Evolutionary conservation across 768 basidiomycete genomes (phyloP), one percentile per base, ranked within the genome.

Genomic region (Hygrophorus pudorinus): DNA sequence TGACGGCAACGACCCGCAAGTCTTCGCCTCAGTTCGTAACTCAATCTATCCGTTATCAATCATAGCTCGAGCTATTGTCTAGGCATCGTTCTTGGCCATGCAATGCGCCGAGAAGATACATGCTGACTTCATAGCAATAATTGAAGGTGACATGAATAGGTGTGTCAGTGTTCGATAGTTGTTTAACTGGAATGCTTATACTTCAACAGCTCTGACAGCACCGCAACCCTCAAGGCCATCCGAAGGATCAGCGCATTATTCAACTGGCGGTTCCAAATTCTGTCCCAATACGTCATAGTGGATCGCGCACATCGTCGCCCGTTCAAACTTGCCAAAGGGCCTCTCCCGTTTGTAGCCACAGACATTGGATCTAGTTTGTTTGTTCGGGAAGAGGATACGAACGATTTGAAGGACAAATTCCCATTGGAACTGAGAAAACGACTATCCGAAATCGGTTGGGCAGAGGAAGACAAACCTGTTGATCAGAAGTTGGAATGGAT

Each of bases 371-470:
- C 79, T 1, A 73, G 64, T 46, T 58, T 65, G 8, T 85, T 76
- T 51, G 65, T 81, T 2, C 68, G 65, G 20, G 70, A 73, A 21
- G 76, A 81, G 43, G 75, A 73, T 45, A 52, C 62, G 0, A 69
- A 70, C 12, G 75, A 76, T 29, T 54, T 61, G 36, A 70, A 70
- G 41, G 70, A 75, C 42, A 71, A 65, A 18, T 13, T 89, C 10
- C 84, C 85, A 2, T 50, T 68, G 11, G 85, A 87, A 52, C 57
- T 86, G 29, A 70, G 73, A 42, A 75, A 76, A 48, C 75, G 77
- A 34, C 64, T 89, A 13, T 71, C 75, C 1, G 82, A 87, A 46
- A 78, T 89, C 39, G 85, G 84, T 11, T 89, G 84, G 83, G 72
- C 69, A 4, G 71, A 80, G 31, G 79, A 83, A 24, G 71, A 77